These are phyloP conservation scores for Picea glauca DNA, from an alignment of 75 land plant genomes.

Conservation along the genomic window DNA sequence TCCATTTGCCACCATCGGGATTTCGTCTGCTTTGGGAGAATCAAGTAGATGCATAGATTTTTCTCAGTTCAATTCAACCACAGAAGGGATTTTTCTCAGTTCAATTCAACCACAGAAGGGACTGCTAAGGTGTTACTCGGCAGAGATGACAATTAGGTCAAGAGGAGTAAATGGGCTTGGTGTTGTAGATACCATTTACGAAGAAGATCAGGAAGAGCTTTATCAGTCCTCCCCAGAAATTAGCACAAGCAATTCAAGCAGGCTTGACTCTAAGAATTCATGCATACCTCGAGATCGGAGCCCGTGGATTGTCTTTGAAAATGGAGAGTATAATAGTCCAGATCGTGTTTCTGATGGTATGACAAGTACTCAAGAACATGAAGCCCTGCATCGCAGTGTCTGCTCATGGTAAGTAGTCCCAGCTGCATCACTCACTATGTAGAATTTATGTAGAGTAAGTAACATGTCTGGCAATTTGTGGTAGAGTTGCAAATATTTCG, in stretches of 20 bases:
- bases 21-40: no score
- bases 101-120: neutral
- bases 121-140: neutral
- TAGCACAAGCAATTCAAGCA: neutral
- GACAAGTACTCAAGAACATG: neutral
- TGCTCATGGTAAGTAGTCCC: neutral
- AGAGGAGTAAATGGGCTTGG: neutral
- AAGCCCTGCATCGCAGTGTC: neutral
- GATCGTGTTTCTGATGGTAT: neutral
- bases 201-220: neutral
- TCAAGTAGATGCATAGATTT: neutral
- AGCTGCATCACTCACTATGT: no score
- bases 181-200: conserved; percentile 8
- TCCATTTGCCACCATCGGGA: no score
- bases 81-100: neutral
- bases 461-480: no score
- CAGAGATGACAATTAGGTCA: neutral
- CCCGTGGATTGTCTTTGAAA: conserved; percentile 3
- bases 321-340: neutral
- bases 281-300: neutral
- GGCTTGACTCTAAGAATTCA: no score
- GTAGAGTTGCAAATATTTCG: no score
- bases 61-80: neutral
- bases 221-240: neutral
- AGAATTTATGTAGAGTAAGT: no score